Percentiles rank a stretch among this genome's conserved stretches.
phyloP scores from a whole-genome alignment of 2,329 filamentous ascomycete genomes.

The Aureobasidium musti region DNA sequence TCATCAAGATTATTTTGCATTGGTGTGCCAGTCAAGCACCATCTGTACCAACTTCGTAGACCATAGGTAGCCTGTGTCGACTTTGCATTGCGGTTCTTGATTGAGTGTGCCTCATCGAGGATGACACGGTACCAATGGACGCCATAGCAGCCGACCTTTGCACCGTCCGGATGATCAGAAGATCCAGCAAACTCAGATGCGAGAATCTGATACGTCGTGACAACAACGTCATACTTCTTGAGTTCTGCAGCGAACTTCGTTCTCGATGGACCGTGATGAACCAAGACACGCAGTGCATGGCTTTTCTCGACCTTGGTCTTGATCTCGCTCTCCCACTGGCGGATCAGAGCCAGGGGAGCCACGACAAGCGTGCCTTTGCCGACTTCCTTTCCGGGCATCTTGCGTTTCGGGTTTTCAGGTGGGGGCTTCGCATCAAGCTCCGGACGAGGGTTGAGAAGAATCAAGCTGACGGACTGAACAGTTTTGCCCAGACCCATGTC shows the following conservation, averaged over 20 bases:
- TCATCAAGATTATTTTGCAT: constrained; percentile 99
- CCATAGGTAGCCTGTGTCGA: constrained; percentile 90
- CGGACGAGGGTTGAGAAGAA: constrained; percentile 76
- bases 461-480: constrained; percentile 85
- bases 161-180: constrained; percentile 56
- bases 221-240: constrained; percentile 86
- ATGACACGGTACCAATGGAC: constrained; percentile 95
- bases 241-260: constrained; percentile 77
- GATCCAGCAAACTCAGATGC: constrained; percentile 83
- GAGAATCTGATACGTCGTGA: constrained; percentile 95
- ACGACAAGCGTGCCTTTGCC: constrained; percentile 86
- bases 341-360: constrained; percentile 88
- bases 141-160: constrained; percentile 82
- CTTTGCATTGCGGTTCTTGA: constrained; percentile 98
- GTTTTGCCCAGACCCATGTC: constrained; percentile 99
- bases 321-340: constrained; percentile 96
- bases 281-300: constrained; percentile 74
- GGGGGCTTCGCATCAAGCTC: constrained; percentile 51
- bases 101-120: constrained; percentile 93
- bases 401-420: constrained; percentile 61
- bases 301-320: constrained; percentile 72
- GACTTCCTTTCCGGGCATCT: constrained; percentile 63
- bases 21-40: constrained; percentile 94
- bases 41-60: constrained; percentile 81
- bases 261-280: constrained; percentile 86